Evolutionary conservation across 73 alveolate species (phyloP).

Genomic region (Breviolum minutum): DNA sequence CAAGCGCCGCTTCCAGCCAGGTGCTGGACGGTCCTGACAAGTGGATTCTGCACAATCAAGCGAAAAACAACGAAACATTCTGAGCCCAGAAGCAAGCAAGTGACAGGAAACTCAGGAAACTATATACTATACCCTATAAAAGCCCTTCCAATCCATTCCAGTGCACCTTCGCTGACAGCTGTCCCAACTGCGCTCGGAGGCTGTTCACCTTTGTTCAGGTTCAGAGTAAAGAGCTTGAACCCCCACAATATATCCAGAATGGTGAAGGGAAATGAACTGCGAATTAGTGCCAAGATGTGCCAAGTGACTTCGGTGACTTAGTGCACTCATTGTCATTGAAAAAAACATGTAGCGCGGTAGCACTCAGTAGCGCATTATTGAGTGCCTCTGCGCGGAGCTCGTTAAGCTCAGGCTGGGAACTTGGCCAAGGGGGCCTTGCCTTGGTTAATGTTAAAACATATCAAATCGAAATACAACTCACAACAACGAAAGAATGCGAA

Average conservation of each 20-base stretch:
- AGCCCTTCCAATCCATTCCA: not conserved
- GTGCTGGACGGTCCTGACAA: conserved; percentile 7
- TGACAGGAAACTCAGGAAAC: too few relatives aligned
- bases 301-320: too few relatives aligned
- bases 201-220: not conserved
- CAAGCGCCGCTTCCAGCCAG: conserved; percentile 50
- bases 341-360: too few relatives aligned
- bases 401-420: conserved; percentile 40
- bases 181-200: conserved; percentile 65
- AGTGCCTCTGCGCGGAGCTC: conserved; percentile 53
- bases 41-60: too few relatives aligned
- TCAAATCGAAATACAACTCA: too few relatives aligned
- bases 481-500: too few relatives aligned
- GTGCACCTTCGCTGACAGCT: conserved; percentile 9
- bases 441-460: not conserved
- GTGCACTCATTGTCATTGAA: too few relatives aligned
- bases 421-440: conserved; percentile 31
- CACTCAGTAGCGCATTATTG: too few relatives aligned
- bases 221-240: not conserved
- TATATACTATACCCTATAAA: not conserved
- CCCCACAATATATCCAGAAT: too few relatives aligned
- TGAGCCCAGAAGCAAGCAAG: not conserved
- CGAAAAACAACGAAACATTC: not conserved
- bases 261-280: not conserved
- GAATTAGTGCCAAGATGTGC: too few relatives aligned